Evolutionary conservation across 352 stramenopile genomes (phyloP), one percentile per base, ranked within the genome.

Genomic region (Phytophthora foliorum): DNA sequence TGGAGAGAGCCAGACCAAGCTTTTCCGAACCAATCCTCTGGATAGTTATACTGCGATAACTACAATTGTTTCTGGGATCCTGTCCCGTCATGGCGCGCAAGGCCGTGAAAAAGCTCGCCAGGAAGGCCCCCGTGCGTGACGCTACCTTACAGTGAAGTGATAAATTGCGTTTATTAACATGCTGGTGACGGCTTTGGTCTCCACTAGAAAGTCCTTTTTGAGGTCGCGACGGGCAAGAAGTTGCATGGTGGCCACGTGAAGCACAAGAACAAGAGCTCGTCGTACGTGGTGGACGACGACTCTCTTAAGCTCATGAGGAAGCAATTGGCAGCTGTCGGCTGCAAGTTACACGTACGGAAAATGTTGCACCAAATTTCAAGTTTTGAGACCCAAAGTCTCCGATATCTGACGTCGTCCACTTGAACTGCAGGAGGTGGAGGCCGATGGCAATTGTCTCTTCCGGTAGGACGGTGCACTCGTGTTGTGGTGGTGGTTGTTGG

Each of bases 361-460:
- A 3, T 19, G 14, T 42, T 5, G 14, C 19, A 6, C 17, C 42
- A 27, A 49, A 49, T 21, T 45, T 45, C 39, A 24, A 45, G 16
- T 24, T 45, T 49, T 49, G 11, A 27, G 19, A 0, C 16, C 5
- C 38, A 49, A 49, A n/a, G 42, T 38, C 24, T 53, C 34, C n/a
- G 42, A 51, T 51, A 50, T 46, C 17, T 63, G 41, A 31, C 17
- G 34, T 48, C 50, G 19, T 54, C 6, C 34, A 6, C 16, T 45
- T 19, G 22, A 13, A 8, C 49, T 67, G 32, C 49, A 95, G 88
- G 77, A 90, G 52, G 87, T 95, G 16, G 84, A 94, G 57, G 79
- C 85, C 2, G 88, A 95, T 50, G 88, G 88, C 38, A 95, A 95
- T 63, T 95, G 88, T 62, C 67, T 94, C n/a, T 95, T 95, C 57